Percentiles rank a stretch among this genome's conserved stretches.
These are phyloP conservation scores for Phoma sp. DNA, from an alignment of 2,329 filamentous ascomycete genomes.

Conservation along the genomic window DNA sequence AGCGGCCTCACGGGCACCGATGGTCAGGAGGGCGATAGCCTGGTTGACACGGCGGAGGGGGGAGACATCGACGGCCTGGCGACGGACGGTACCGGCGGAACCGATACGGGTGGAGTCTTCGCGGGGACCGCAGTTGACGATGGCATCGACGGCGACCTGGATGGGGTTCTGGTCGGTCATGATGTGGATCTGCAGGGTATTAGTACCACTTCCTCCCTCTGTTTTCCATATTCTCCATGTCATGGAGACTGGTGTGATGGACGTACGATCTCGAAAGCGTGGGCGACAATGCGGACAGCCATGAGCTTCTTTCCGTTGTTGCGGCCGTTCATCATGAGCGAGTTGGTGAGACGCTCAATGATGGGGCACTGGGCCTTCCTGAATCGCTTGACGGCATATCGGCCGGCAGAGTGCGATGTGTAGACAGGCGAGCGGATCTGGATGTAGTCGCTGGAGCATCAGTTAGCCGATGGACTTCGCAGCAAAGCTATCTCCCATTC, in stretches of 20 bases:
- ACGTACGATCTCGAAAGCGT: conserved; percentile 99
- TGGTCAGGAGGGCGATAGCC: conserved; percentile 98
- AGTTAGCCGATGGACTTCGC: conserved; percentile 42
- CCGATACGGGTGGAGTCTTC: conserved; percentile 99
- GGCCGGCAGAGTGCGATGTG: conserved; percentile 97
- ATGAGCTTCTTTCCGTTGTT: conserved; percentile 99
- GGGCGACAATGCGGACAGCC: conserved; percentile 98
- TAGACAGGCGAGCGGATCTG: conserved; percentile 99
- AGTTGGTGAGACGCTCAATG: conserved; percentile 99
- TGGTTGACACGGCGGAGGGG: conserved; percentile 99
- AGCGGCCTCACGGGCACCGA: conserved; percentile 95
- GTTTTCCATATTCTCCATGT: background rate
- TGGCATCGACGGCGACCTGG: conserved; percentile 98
- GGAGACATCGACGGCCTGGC: conserved; percentile 99
- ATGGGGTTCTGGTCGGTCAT: conserved; percentile 99
- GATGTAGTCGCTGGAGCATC: conserved; percentile 87
- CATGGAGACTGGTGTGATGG: background rate
- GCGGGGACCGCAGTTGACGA: conserved; percentile 99
- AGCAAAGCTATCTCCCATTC: conserved; percentile 24
- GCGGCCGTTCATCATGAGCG: conserved; percentile 99
- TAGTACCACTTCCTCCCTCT: conserved; percentile 12
- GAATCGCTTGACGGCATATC: conserved; percentile 99
- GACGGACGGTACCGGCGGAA: conserved; percentile 98
- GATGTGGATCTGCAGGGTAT: conserved; percentile 83
- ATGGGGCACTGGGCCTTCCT: conserved; percentile 99